Evolutionary conservation across 352 stramenopile genomes (phyloP).

Genomic region (Plasmopara viticola): DNA sequence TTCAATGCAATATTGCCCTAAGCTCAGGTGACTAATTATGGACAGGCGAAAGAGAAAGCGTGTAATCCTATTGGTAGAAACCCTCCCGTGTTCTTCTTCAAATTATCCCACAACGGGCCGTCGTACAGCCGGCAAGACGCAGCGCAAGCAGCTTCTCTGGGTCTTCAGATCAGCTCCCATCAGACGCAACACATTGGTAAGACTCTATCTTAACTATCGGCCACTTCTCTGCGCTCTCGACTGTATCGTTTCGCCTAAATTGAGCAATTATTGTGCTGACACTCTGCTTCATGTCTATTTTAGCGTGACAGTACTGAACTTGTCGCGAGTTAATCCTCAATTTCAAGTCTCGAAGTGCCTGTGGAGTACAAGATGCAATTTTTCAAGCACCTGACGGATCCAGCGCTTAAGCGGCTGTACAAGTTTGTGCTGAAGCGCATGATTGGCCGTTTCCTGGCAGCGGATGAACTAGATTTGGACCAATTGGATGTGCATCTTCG

Average conservation of each 20-base stretch:
- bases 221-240: slow-evolving; percentile 2
- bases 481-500: slow-evolving; percentile 82
- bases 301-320: slow-evolving; percentile 7
- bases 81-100: slow-evolving; percentile 21
- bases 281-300: slow-evolving; percentile 14
- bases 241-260: not conserved
- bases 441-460: slow-evolving; percentile 79
- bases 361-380: slow-evolving; percentile 61
- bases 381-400: slow-evolving; percentile 84
- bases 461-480: slow-evolving; percentile 80
- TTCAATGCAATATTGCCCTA: not conserved
- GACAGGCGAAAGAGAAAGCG: not conserved
- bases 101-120: slow-evolving; percentile 24
- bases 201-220: not conserved
- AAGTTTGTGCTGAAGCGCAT: slow-evolving; percentile 89
- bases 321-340: not conserved
- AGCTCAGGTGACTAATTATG: not conserved
- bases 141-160: slow-evolving; percentile 6
- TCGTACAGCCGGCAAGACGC: slow-evolving; percentile 17
- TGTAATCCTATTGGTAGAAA: slow-evolving; percentile 6
- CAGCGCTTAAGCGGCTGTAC: slow-evolving; percentile 86
- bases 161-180: not conserved
- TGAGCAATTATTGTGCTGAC: not conserved
- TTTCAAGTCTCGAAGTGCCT: slow-evolving; percentile 2
- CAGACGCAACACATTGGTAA: slow-evolving; percentile 8